Conservation (phyloP, 257 asterid species). For the Solanum bulbocastanum region DNA sequence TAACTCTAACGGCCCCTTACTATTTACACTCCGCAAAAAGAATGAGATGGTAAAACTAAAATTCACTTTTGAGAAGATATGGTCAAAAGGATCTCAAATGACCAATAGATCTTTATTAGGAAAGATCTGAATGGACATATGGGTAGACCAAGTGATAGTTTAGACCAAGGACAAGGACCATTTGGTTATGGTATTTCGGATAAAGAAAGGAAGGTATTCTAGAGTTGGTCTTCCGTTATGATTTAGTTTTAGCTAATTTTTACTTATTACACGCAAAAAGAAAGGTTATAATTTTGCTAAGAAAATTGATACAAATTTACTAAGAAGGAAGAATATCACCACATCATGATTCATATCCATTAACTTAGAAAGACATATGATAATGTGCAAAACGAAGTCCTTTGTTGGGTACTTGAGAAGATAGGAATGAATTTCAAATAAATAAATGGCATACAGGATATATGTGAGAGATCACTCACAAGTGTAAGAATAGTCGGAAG, state of each 20-base stretch:
- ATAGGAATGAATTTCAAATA: background rate
- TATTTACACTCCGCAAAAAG: background rate
- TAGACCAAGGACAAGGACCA: background rate
- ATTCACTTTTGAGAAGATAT: background rate
- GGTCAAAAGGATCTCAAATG: background rate
- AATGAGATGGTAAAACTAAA: background rate
- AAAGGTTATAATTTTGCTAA: background rate
- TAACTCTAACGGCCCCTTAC: no score
- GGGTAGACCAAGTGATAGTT: background rate
- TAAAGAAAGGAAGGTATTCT: background rate
- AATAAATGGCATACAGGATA: background rate
- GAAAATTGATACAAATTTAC: background rate
- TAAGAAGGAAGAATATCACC: background rate
- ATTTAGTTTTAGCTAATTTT: background rate
- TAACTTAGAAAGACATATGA: background rate
- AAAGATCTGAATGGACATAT: background rate
- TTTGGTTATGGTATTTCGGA: background rate
- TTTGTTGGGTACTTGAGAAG: background rate
- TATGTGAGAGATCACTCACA: background rate
- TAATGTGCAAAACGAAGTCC: background rate
- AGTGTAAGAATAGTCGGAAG: background rate
- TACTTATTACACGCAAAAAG: background rate
- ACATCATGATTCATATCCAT: background rate
- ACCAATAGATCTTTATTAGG: background rate
- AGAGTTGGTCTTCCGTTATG: background rate